phyloP scores from a whole-genome alignment of 768 basidiomycete species.

The Serendipita sp. region DNA sequence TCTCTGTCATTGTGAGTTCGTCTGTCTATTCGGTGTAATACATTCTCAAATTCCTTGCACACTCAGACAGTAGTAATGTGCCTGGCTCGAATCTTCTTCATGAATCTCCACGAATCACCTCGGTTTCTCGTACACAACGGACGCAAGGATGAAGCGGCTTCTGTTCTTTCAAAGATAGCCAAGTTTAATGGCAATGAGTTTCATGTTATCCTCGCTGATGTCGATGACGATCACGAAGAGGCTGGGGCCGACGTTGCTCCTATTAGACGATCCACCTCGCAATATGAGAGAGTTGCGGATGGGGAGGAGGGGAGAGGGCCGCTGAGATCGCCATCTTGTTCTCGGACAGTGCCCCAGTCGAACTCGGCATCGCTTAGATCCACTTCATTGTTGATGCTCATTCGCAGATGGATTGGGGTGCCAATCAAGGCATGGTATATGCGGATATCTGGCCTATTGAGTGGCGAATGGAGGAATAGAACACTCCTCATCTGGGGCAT shows the following conservation, averaged over 20 bases:
- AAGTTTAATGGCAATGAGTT: constrained; percentile 68
- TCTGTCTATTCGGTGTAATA: neutral
- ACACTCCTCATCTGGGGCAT: constrained; percentile 64
- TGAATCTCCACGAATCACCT: constrained; percentile 87
- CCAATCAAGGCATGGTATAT: constrained; percentile 56
- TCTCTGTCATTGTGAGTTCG: constrained; percentile 69
- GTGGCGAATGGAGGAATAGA: constrained; percentile 58
- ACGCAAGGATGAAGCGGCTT: constrained; percentile 66
- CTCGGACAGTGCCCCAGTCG: neutral
- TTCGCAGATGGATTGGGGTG: constrained; percentile 39
- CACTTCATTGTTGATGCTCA: neutral
- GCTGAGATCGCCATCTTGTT: constrained; percentile 7
- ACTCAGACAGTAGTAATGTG: constrained; percentile 75
- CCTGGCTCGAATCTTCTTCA: constrained; percentile 70
- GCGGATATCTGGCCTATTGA: constrained; percentile 50
- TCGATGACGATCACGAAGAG: constrained; percentile 25
- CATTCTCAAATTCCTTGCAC: neutral
- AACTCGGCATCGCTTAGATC: neutral
- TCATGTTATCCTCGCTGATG: constrained; percentile 52
- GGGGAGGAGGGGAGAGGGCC: constrained; percentile 2
- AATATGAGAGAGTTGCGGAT: neutral
- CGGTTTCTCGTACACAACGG: constrained; percentile 84
- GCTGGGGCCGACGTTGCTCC: neutral
- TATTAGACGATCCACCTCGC: neutral
- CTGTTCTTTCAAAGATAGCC: constrained; percentile 70